A percentile compares a stretch with the other conserved stretches of the same genome.
Conservation (phyloP, 2,329 filamentous ascomycete species). For the Calonectria honghensis region DNA sequence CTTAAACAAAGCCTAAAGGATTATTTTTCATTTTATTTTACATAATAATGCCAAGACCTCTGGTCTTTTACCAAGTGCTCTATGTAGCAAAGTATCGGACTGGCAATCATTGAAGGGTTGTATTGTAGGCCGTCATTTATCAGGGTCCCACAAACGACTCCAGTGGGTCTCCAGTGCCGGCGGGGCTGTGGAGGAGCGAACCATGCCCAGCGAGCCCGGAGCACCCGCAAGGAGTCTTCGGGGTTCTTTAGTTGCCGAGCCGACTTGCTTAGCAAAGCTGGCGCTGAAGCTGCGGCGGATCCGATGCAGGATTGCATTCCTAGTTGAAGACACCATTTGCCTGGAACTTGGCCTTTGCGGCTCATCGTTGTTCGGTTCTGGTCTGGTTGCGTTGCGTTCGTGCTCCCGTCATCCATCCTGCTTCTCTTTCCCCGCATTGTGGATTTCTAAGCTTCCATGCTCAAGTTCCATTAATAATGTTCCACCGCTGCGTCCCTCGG, state of each 20-base stretch:
- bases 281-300: background rate
- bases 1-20: too few species aligned
- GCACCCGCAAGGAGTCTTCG: background rate
- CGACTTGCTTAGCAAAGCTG: background rate
- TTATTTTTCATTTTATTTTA: too few species aligned
- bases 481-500: background rate
- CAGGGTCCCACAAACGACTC: background rate
- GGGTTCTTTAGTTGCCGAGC: background rate
- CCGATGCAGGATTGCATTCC: background rate
- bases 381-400: background rate
- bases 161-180: background rate
- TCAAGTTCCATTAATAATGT: conserved; percentile 13
- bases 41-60: too few species aligned
- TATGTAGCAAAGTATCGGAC: too few species aligned
- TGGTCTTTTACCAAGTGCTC: too few species aligned
- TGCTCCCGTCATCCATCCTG: background rate
- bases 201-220: background rate
- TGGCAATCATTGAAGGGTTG: too few species aligned
- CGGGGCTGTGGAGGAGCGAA: background rate
- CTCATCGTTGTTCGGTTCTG: background rate
- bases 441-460: conserved; percentile 18
- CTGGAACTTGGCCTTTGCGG: too few species aligned
- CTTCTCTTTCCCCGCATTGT: background rate
- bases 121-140: background rate
- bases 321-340: background rate